Evolutionary conservation across 139 green algal genomes (phyloP).

Genomic region (Astrephomene gubernaculifera): DNA sequence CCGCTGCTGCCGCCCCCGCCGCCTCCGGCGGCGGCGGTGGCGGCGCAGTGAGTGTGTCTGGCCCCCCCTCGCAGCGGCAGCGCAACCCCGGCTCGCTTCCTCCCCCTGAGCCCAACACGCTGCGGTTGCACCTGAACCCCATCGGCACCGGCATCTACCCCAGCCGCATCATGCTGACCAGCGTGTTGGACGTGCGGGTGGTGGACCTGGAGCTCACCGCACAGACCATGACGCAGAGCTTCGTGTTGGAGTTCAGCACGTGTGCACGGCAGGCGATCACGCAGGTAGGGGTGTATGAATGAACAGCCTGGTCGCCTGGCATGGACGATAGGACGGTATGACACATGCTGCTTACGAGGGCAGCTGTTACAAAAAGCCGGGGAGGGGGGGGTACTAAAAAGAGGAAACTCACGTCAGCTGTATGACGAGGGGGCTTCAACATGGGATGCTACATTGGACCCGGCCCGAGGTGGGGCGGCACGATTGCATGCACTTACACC

Average conservation of each 20-base stretch:
- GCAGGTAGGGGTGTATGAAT: constrained; percentile 57
- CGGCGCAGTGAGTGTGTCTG: no score
- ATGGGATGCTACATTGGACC: no score
- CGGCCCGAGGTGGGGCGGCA: no score
- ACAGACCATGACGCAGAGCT: constrained; percentile 60
- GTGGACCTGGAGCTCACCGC: constrained; percentile 75
- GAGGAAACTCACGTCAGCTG: no score
- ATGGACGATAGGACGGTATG: no score
- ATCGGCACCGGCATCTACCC: constrained; percentile 77
- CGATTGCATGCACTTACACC: no score
- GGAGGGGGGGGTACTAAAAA: no score
- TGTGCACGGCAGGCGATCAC: constrained; percentile 61
- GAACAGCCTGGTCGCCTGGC: no score
- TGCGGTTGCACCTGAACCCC: constrained; percentile 62
- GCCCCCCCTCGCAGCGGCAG: background rate
- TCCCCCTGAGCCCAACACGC: constrained; percentile 46
- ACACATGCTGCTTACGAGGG: no score
- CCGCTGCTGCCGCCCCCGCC: background rate
- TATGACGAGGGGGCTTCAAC: no score
- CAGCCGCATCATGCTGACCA: constrained; percentile 68
- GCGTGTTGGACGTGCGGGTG: constrained; percentile 70
- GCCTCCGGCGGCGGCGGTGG: background rate
- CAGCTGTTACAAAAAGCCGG: no score
- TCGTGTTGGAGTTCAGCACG: constrained; percentile 71
- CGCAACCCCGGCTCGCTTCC: constrained; percentile 13